Conservation (phyloP, 108 stramenopile species). For the Conticribra weissflogii region DNA sequence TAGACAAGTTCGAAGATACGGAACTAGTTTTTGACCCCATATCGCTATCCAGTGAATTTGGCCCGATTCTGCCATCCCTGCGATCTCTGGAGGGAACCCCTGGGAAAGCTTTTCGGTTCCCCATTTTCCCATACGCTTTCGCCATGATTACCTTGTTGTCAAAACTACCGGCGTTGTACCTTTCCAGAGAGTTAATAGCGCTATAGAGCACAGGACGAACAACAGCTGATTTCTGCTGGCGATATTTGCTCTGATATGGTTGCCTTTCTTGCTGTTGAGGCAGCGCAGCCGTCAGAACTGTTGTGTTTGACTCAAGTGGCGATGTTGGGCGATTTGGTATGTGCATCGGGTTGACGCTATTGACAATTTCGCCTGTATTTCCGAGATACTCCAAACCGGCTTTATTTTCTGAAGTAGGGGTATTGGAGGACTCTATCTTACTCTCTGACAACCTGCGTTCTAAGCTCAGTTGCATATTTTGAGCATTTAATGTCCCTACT, state of each 20-base stretch:
- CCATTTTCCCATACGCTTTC: slow-evolving; percentile 28
- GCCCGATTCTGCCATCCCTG: slow-evolving; percentile 5
- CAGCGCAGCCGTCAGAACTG: neutral
- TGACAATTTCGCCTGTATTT: too few relatives aligned
- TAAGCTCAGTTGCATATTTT: neutral
- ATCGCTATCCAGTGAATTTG: slow-evolving; percentile 18
- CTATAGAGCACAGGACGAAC: slow-evolving; percentile 61
- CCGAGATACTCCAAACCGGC: too few relatives aligned
- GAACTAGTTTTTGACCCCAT: slow-evolving; percentile 26
- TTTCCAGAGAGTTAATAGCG: slow-evolving; percentile 78
- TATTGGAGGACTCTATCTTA: too few relatives aligned
- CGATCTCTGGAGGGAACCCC: slow-evolving; percentile 41
- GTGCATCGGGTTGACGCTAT: too few relatives aligned
- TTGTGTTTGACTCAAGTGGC: neutral
- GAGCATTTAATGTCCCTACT: neutral
- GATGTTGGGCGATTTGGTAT: too few relatives aligned
- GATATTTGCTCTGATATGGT: slow-evolving; percentile 6
- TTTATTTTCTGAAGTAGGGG: too few relatives aligned
- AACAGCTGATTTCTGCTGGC: slow-evolving; percentile 13
- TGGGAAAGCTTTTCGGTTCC: slow-evolving; percentile 33
- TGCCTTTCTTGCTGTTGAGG: neutral
- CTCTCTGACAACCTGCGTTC: too few relatives aligned
- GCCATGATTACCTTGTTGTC: slow-evolving; percentile 31
- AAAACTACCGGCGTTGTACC: slow-evolving; percentile 51
- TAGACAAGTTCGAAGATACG: neutral